These are phyloP conservation scores for Jackrogersella multiformis DNA, from an alignment of 495 filamentous ascomycete genomes.

Conservation along the genomic window DNA sequence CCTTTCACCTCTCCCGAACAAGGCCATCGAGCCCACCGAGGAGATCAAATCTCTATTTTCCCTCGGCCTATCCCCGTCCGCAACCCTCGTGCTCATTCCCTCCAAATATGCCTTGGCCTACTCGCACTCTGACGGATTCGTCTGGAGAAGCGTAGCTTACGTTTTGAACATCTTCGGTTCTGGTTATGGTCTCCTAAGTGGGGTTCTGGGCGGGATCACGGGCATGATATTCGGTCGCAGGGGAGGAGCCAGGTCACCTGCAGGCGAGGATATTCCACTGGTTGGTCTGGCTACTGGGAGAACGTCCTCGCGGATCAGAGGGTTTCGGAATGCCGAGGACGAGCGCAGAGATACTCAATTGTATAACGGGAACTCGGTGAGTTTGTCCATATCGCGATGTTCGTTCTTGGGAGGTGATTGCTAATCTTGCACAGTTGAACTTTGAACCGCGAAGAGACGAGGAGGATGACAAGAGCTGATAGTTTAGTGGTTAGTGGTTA, in stretches of 20 bases:
- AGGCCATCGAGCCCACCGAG: slow-evolving; percentile 73
- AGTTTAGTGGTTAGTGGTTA: background rate
- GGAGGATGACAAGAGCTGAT: slow-evolving; percentile 49
- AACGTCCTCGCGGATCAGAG: slow-evolving; percentile 29
- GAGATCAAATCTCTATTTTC: slow-evolving; percentile 72
- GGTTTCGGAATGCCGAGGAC: slow-evolving; percentile 37
- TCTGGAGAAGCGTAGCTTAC: slow-evolving; percentile 50
- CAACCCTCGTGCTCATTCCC: slow-evolving; percentile 84
- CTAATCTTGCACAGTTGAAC: slow-evolving; percentile 64
- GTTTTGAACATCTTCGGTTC: slow-evolving; percentile 64
- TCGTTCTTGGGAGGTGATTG: background rate
- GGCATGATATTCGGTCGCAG: slow-evolving; percentile 49
- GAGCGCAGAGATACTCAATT: slow-evolving; percentile 67
- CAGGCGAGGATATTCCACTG: slow-evolving; percentile 19
- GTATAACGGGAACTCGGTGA: slow-evolving; percentile 90
- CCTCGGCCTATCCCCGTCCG: slow-evolving; percentile 76
- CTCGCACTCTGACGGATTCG: slow-evolving; percentile 38
- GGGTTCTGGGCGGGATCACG: slow-evolving; percentile 41
- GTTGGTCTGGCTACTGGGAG: slow-evolving; percentile 17
- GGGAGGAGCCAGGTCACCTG: slow-evolving; percentile 12
- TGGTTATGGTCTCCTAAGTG: slow-evolving; percentile 59
- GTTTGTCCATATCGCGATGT: slow-evolving; percentile 35
- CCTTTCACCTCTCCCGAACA: slow-evolving; percentile 78
- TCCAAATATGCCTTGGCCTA: slow-evolving; percentile 73
- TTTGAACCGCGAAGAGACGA: slow-evolving; percentile 75